A percentile compares a stretch with the other conserved stretches of the same genome.
Conservation (phyloP, 2,329 filamentous ascomycete species). For the Xylaria sp. region DNA sequence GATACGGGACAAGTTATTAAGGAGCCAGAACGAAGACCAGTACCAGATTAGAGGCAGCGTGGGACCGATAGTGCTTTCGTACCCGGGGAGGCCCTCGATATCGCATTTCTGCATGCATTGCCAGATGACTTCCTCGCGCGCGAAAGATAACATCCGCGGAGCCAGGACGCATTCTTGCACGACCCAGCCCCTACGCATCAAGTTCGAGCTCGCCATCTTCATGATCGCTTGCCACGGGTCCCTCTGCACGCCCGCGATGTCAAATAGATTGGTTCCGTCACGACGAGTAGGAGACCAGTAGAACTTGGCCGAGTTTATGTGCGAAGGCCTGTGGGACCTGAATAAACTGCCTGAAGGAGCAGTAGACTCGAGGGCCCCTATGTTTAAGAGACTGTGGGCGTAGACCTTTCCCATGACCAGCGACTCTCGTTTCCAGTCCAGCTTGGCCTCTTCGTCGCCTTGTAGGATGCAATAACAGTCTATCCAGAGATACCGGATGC, state of each 20-base stretch:
- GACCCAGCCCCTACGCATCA: slow-evolving; percentile 7
- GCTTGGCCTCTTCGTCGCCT: background rate
- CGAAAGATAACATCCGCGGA: slow-evolving; percentile 18
- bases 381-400: slow-evolving; percentile 11
- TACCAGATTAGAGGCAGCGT: too few species aligned
- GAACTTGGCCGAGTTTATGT: background rate
- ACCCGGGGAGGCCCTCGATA: background rate
- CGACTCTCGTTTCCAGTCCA: slow-evolving; percentile 7
- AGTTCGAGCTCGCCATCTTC: background rate
- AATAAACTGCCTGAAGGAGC: background rate
- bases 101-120: background rate
- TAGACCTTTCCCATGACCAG: slow-evolving; percentile 3
- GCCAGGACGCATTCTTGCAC: slow-evolving; percentile 10
- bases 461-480: slow-evolving; percentile 20
- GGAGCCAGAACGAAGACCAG: background rate
- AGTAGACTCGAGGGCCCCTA: slow-evolving; percentile 1
- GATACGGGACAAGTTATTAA: too few species aligned
- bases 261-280: background rate
- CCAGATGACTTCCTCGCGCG: background rate
- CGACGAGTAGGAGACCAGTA: background rate
- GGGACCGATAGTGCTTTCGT: too few species aligned
- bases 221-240: too few species aligned
- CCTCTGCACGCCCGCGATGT: background rate
- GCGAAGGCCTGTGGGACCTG: background rate
- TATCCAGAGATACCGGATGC: slow-evolving; percentile 15